Evolutionary conservation across 192 early-diverging fungal genomes (phyloP), one percentile per base, ranked within the genome.

Genomic region (Phycomyces blakesleeanus): DNA sequence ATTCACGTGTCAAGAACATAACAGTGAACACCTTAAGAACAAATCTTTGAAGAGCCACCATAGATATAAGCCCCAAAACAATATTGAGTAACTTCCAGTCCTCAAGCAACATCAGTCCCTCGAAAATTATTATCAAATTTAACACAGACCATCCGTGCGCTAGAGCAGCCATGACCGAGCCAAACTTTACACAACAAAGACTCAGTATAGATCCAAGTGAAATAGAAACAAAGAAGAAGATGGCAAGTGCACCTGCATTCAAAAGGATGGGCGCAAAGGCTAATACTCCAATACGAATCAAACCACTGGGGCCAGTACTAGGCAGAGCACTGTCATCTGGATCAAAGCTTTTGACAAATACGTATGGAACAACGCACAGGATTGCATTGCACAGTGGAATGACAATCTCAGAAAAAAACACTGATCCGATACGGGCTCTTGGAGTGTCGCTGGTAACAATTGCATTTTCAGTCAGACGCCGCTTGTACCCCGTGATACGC

Each of bases 401-500:
- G 29, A 92, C 54, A 39, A 92, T 83, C 69, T 92, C 89, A 8
- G 88, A 86, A 16, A 83, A 75, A 62, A 90, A 79, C 24, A 92
- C 84, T 59, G 84, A 80, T 12, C 77, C 73, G 56, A 85, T 86
- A 67, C 82, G 81, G n/a, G 87, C 85, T 11, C 83, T 77, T 51
- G 87, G 85, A 15, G 74, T 75, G 22, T 83, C 78, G 26, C 85
- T 83, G 18, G 90, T 72, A 18, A 80, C 70, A 15, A 22, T 53
- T 21, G 34, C 26, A 26, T 61, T 61, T 49, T 61, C 44, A 11
- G 22, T 62, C 12, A 29, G 21, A 68, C 87, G 87, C 63, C 87
- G 85, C 69, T 92, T 92, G 80, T 87, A 87, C 16, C 89, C 89
- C 2, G 89, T 92, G 59, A 89, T 85, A n/a, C 84, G 79, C 47